Base-by-base conservation (phyloP, 2,329 filamentous ascomycete genomes). In the Periconia macrospinosa region DNA sequence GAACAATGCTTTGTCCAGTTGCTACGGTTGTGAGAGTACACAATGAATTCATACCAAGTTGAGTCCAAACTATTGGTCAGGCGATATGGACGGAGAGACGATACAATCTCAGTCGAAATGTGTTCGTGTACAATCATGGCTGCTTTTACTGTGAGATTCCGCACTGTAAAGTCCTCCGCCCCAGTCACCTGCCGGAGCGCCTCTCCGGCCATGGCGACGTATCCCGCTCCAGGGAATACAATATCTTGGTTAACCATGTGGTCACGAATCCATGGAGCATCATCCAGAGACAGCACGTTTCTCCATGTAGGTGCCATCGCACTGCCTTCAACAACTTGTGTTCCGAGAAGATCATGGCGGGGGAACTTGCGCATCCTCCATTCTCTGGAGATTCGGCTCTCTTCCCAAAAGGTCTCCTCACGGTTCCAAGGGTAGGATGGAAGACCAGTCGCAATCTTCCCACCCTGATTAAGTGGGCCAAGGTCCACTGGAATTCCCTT, bases 191-290 rank as follows among this genome's bases (percentile, higher is more conserved):
- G 45, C 0, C 27, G 53, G 9, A 68, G 19, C 6, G 65, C 69
- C 54, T 71, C 67, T 3, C 68, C 47, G 1, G 58, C 64, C 55
- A 68, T 65, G 13, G 54, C 41, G 3, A 70, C 17, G 47, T 67
- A 62, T 2, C 63, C 67, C 1, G 67, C 74, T 1, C 58, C 72
- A 0, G 79, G 79, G 41, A 78, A 77, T 1, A 81, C 59, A 1
- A 75, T 60, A 5, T 72, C 64, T 1, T 62, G 60, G 2, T 71
- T 66, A 1, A 82, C 15, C 1, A 41, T 67, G 56, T 83, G 77
- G 41, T 79, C 76, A 0, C 59, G 54, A 1, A 81, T 46, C 80
- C 80, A 83, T 0, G 76, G 72, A 0, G 71, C 55, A 0, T 65
- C 57, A 1, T 19, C 18, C 40, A 75, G 46, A 3, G 65, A 60